Evolutionary conservation across 768 basidiomycete species (phyloP), one percentile per base, ranked within the genome.

Genomic region (Serendipita sp.): DNA sequence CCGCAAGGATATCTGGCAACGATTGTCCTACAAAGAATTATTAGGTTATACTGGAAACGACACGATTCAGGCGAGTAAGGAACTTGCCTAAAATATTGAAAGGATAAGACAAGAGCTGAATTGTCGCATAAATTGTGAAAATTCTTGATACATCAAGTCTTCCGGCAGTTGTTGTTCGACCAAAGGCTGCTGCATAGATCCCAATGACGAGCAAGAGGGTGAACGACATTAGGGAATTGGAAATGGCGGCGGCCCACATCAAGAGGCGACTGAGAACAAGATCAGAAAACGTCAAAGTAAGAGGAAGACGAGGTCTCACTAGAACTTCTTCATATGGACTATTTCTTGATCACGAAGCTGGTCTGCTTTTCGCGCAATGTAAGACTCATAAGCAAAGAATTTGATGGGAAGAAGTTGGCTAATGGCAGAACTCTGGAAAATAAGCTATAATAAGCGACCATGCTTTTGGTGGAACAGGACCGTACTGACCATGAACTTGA

Each of bases 401-500:
- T 60, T 60, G 56, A 60, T 60, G n/a, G 56, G 35, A 28, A 60
- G 5, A 10, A 60, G 35, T 35, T 60, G 56, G 8, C 7, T 35
- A 8, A 60, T 60, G 24, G 34, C 8, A 4, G 56, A 60, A 10
- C 28, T 32, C 56, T 60, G 34, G 4, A 41, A 13, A 41, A 41
- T 3, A 41, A 3, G 30, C 8, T 28, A 60, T 32, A n/a, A 35
- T 60, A 4, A 60, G 28, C 35, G 3, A 35, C 56, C 16, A 28
- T 8, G 53, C 58, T 62, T 11, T 4, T 41, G 13, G 38, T 44
- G 3, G 35, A 15, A 10, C n/a, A 44, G 13, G 38, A 4, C 13
- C 3, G 13, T 3, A 41, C 1, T 28, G 32, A 66, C 65, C 10
- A 66, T 18, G 45, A 66, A 63, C 37, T 66, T 62, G 38, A 66